Base-by-base conservation (phyloP, 179 eudicot genomes). In the Nepenthes alata region DNA sequence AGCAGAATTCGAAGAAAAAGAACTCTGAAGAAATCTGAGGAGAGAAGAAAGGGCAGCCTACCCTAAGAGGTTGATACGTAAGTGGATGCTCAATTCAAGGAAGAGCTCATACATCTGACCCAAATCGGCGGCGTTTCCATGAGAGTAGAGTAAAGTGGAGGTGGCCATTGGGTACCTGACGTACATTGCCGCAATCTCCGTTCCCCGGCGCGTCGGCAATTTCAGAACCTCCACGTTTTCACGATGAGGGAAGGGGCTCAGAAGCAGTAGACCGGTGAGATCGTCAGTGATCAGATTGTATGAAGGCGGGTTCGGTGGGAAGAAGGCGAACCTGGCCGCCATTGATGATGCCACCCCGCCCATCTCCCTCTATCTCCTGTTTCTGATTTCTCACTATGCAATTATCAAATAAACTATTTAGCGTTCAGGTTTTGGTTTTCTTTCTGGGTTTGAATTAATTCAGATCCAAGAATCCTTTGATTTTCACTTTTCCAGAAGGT, bases 271-370 rank as follows among this genome's bases (percentile, higher is more conserved):
- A 11, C 80, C 83, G 0, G 93, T 83, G 7, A 72, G 56, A 4
- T 68, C 74, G 41, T 86, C 93, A 14, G 58, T 77, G 0, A 85
- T 71, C 69, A 86, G 53, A 72, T 72, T 76, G 75, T 86, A 86
- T 35, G 93, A 86, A 15, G 93, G 85, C 13, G 93, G 93, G 56
- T 65, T 75, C 6, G 93, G 93, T 61, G 93, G 93, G 47, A 86
- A 86, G 75, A 83, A 86, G n/a, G 93, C 93, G 50, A 86, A 77
- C 70, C 79, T 86, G 11, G 93, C 86, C 63, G 89, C 93, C 86
- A 86, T 86, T 41, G 85, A 81, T 66, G 93, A 86, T 49, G 89
- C 83, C 75, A 86, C 72, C 56, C 89, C 93, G 14, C 93, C 93
- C 93, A 86, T 86, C 49, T 37, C 41, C 13, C 16, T 4, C 59